Evolutionary conservation across 345 rosid species (phyloP).

Genomic region (Hirschfeldia incana): DNA sequence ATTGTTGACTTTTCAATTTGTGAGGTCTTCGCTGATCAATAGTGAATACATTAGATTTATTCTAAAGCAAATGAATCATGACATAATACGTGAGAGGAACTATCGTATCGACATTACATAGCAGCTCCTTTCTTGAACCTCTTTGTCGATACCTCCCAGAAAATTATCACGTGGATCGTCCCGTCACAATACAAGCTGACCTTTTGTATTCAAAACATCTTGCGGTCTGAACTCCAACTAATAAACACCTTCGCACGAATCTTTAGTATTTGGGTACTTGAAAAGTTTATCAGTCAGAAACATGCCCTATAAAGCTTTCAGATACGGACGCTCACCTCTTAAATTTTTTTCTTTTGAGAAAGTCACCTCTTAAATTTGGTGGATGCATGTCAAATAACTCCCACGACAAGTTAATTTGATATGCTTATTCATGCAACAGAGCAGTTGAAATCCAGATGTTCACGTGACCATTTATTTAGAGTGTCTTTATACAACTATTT

Average conservation of each 20-base stretch:
- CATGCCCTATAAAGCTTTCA: neutral
- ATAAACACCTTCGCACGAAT: neutral
- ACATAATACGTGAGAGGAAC: neutral
- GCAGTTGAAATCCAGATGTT: neutral
- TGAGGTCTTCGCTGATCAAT: neutral
- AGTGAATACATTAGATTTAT: neutral
- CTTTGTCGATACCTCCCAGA: neutral
- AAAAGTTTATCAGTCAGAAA: neutral
- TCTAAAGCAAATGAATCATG: neutral
- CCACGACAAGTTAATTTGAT: neutral
- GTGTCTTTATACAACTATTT: neutral
- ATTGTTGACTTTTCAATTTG: conserved; percentile 36
- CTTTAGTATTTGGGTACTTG: neutral
- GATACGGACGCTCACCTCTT: too few relatives aligned
- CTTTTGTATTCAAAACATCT: neutral
- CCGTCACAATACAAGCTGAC: neutral
- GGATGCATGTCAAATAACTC: neutral
- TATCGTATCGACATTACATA: neutral
- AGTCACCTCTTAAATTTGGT: neutral
- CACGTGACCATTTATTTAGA: neutral
- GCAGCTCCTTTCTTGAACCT: neutral
- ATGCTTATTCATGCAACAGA: neutral
- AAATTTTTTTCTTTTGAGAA: too few relatives aligned
- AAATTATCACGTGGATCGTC: neutral
- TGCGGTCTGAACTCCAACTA: neutral